These are phyloP conservation scores for Leishmania martiniquensis DNA, from an alignment of 208 protist species.

Conservation along the genomic window DNA sequence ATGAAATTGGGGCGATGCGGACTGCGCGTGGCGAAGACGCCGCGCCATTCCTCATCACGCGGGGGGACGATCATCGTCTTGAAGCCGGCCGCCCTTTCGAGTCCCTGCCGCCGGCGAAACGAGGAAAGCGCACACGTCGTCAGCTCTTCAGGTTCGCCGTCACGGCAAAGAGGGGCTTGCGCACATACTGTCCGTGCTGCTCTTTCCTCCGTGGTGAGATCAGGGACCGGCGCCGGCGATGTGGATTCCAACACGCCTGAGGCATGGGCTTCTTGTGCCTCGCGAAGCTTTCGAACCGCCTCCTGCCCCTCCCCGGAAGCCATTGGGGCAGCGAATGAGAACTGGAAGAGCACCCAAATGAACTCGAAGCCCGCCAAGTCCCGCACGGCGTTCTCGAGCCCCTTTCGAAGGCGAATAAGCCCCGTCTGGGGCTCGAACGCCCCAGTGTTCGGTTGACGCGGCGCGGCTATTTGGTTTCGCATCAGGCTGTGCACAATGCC, in stretches of 20 bases:
- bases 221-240: neutral
- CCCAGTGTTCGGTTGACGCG: slow-evolving; percentile 80
- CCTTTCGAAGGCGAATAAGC: slow-evolving; percentile 77
- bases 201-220: neutral
- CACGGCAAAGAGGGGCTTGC: neutral
- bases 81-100: slow-evolving; percentile 63
- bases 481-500: slow-evolving; percentile 88
- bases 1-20: slow-evolving; percentile 94
- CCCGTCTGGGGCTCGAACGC: slow-evolving; percentile 81
- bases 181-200: neutral
- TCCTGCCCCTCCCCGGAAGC: slow-evolving; percentile 64
- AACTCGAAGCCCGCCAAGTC: slow-evolving; percentile 87
- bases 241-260: neutral
- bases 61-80: slow-evolving; percentile 89
- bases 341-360: slow-evolving; percentile 93
- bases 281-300: slow-evolving; percentile 27
- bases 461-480: slow-evolving; percentile 79
- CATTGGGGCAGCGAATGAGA: slow-evolving; percentile 78
- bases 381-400: slow-evolving; percentile 85
- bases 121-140: slow-evolving; percentile 16
- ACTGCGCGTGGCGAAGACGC: slow-evolving; percentile 92
- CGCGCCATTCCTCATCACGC: slow-evolving; percentile 75
- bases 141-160: neutral
- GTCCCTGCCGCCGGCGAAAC: slow-evolving; percentile 60
- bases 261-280: neutral